phyloP scores from a whole-genome alignment of 23 red algal species.

The Pyropia haitanensis region DNA sequence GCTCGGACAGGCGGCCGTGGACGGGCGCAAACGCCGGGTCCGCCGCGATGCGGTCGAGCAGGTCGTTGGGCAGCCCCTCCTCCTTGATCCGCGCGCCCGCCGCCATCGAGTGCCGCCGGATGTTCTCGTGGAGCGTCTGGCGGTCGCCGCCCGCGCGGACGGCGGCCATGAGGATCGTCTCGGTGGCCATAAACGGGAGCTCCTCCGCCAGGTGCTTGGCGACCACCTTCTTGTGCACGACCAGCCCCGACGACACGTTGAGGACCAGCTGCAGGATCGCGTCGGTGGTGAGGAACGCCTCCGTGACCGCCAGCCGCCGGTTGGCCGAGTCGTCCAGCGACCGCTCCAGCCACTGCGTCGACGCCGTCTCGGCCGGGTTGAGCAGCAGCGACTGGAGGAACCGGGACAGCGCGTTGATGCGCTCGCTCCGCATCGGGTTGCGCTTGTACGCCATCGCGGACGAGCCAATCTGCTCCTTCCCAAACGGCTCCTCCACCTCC shows the following conservation, averaged over 20 bases:
- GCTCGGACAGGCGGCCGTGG: conserved; percentile 22
- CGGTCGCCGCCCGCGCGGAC: conserved; percentile 71
- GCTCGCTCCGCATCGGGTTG: conserved; percentile 92
- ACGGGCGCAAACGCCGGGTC: conserved; percentile 43
- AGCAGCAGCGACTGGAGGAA: conserved; percentile 77
- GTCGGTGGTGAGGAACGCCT: conserved; percentile 76
- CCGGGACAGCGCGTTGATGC: conserved; percentile 63
- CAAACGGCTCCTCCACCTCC: conserved; percentile 97
- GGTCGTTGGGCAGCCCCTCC: conserved; percentile 62
- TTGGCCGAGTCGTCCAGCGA: conserved; percentile 84
- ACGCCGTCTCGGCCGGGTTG: conserved; percentile 87
- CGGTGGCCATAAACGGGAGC: conserved; percentile 93
- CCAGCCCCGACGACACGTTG: conserved; percentile 70
- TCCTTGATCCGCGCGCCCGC: conserved; percentile 74
- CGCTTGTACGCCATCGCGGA: conserved; percentile 93
- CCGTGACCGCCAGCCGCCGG: conserved; percentile 55
- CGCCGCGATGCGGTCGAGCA: conserved; percentile 37
- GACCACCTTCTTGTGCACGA: conserved; percentile 77
- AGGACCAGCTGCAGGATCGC: conserved; percentile 78
- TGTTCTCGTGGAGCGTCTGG: conserved; percentile 72
- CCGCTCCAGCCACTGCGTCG: conserved; percentile 89
- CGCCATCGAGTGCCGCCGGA: conserved; percentile 56
- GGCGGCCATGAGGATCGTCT: conserved; percentile 78
- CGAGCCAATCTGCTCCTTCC: conserved; percentile 67
- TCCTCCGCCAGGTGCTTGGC: conserved; percentile 57